Evolutionary conservation across 129 eudicot genomes (phyloP).

Genomic region (Artemisia tridentata): DNA sequence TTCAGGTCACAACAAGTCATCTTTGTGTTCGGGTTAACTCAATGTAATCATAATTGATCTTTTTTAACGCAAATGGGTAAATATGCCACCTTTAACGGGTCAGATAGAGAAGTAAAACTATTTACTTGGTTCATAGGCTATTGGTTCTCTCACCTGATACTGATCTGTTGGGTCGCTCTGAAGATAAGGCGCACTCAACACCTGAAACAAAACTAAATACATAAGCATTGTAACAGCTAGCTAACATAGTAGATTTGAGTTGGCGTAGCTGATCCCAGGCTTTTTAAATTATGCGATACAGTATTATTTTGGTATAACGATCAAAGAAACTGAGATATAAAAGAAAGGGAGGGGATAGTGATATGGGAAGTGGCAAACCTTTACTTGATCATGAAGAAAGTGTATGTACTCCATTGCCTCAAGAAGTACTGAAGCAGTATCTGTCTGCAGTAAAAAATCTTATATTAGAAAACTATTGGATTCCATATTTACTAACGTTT

Average conservation of each 20-base stretch:
- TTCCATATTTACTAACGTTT: neutral
- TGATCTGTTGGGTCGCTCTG: conserved; percentile 36
- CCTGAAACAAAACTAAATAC: too few species aligned
- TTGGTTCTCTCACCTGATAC: conserved; percentile 41
- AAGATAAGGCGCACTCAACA: conserved; percentile 80
- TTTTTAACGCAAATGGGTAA: neutral
- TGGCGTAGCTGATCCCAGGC: too few species aligned
- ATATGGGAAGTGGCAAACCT: too few species aligned
- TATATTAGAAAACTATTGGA: neutral
- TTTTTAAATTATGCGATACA: too few species aligned
- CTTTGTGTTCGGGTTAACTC: neutral
- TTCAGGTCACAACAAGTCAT: too few species aligned
- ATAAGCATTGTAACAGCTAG: too few species aligned
- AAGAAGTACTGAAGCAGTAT: conserved; percentile 88
- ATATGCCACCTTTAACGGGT: neutral
- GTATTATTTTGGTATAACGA: too few species aligned
- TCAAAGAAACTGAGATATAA: too few species aligned
- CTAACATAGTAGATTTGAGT: too few species aligned
- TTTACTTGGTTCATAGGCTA: neutral
- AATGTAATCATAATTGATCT: neutral
- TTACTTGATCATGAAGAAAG: too few species aligned
- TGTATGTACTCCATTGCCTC: conserved; percentile 74
- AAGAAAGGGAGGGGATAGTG: too few species aligned
- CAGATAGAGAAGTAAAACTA: neutral
- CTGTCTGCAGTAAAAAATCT: conserved; percentile 52